Conservation (phyloP, 805 yeast species). For the Saccharomycopsis guyanensis region DNA sequence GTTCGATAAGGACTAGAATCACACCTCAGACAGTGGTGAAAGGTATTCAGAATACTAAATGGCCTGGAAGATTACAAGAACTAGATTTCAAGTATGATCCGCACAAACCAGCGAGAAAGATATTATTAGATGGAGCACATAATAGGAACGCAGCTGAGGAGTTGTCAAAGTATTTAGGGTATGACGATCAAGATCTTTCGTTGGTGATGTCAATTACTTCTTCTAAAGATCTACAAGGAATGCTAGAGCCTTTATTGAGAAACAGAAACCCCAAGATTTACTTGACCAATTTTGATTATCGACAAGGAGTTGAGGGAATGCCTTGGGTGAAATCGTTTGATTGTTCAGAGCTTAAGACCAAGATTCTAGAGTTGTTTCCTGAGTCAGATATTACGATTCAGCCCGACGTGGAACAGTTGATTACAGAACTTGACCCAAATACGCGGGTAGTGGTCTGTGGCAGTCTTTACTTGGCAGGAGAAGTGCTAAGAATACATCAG, state of each 20-base stretch:
- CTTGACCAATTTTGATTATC: slow-evolving; percentile 50
- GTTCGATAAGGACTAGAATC: no score
- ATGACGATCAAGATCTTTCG: slow-evolving; percentile 24
- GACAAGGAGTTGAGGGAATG: slow-evolving; percentile 66
- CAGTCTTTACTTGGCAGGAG: slow-evolving; percentile 59
- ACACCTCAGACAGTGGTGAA: slow-evolving; percentile 30
- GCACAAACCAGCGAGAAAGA: slow-evolving; percentile 24
- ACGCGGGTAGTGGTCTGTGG: slow-evolving; percentile 54
- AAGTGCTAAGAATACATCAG: slow-evolving; percentile 36
- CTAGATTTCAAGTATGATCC: slow-evolving; percentile 28
- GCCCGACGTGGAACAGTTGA: slow-evolving; percentile 25
- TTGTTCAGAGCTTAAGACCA: slow-evolving; percentile 27
- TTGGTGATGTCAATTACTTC: slow-evolving; percentile 71
- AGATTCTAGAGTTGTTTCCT: slow-evolving; percentile 18
- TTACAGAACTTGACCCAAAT: slow-evolving; percentile 23
- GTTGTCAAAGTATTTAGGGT: slow-evolving; percentile 46
- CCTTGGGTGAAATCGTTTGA: slow-evolving; percentile 73
- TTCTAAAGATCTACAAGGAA: slow-evolving; percentile 52
- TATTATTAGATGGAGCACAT: slow-evolving; percentile 88
- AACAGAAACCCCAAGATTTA: slow-evolving; percentile 37
- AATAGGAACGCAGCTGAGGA: slow-evolving; percentile 80
- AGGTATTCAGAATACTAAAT: slow-evolving; percentile 50
- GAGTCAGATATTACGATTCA: slow-evolving; percentile 23
- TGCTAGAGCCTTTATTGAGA: slow-evolving; percentile 44
- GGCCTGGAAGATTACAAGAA: slow-evolving; percentile 87